Base-by-base conservation (phyloP, 441 rosid species). In the Euphorbia schlechtendalii region DNA sequence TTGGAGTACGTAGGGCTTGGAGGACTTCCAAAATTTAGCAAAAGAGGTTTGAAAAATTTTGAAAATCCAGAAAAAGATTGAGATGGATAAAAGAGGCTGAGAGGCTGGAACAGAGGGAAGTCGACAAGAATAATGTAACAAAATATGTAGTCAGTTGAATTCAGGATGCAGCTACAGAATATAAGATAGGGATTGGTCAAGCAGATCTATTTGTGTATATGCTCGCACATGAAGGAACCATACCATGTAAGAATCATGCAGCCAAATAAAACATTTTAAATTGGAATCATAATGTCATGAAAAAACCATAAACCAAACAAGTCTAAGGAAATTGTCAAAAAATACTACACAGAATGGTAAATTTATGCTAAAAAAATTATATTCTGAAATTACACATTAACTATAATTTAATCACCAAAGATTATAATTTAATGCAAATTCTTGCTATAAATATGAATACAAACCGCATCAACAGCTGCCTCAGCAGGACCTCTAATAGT, bases 401-500 rank as follows among this genome's bases (percentile, higher is more conserved):
- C 22, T 20, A 15, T 13, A 40, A 40, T 14, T 21, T 36, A 4
- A 17, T 52, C 22, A 52, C 22, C 8, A 3, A 40, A 55, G 30
- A 22, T 28, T 17, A 21, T 25, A n/a, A 15, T 34, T 28, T 36
- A 40, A 21, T 5, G 3, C 27, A 58, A 61, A 32, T 25, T 12
- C 27, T 55, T 32, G 61, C 27, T 27, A 18, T 38, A 30, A 13
- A 11, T 41, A 61, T 66, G 69, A 58, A 40, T 63, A 32, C 77
- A 1, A 81, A 87, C 98, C 55, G 92, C 92, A 70, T 92, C 95
- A 52, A 92, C 98, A 69, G 95, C 92, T 68, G 96, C 88, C 81
- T 92, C 98, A 68, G 95, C 96, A 52, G 98, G 98, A 67, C 85
- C 91, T 81, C 86, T 87, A 63, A 87, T 87, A 38, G 89, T 76